These are phyloP conservation scores for Apiotrichum porosum DNA, from an alignment of 1,284 basidiomycete genomes.

Conservation along the genomic window DNA sequence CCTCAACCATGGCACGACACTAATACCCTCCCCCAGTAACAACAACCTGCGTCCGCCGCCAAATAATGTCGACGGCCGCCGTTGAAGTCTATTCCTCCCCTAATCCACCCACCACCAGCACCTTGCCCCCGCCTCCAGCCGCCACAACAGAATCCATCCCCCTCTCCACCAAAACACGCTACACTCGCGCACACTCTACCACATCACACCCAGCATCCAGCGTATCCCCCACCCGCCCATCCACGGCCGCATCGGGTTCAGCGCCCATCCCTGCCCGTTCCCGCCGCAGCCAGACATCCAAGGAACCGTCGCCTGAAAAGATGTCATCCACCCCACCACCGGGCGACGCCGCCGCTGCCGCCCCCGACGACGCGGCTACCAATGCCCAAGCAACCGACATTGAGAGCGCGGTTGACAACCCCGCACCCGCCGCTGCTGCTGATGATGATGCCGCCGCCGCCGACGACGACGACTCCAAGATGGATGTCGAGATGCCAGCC, in stretches of 20 bases:
- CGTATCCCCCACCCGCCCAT: slow-evolving; percentile 12
- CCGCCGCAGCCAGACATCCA: slow-evolving; percentile 11
- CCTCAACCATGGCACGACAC: too few species aligned
- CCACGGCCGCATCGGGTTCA: background rate
- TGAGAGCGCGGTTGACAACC: background rate
- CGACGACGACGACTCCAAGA: background rate
- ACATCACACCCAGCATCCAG: slow-evolving; percentile 1
- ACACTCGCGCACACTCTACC: slow-evolving; percentile 4
- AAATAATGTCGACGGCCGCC: background rate
- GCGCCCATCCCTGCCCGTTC: slow-evolving; percentile 5
- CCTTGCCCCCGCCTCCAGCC: background rate
- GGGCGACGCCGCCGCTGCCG: background rate
- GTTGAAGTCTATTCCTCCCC: too few species aligned
- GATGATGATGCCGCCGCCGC: background rate
- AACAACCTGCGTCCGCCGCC: background rate
- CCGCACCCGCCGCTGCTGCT: background rate
- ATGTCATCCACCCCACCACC: slow-evolving; percentile 2
- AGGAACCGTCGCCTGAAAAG: slow-evolving; percentile 15
- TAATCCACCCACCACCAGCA: slow-evolving; percentile 8
- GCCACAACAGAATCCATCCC: background rate
- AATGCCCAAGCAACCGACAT: background rate
- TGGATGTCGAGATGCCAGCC: background rate
- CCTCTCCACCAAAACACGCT: slow-evolving; percentile 2
- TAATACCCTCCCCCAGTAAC: too few species aligned
- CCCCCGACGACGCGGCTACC: background rate